Base-by-base conservation (phyloP, 2,329 filamentous ascomycete genomes). In the Paecilomyces sp. region DNA sequence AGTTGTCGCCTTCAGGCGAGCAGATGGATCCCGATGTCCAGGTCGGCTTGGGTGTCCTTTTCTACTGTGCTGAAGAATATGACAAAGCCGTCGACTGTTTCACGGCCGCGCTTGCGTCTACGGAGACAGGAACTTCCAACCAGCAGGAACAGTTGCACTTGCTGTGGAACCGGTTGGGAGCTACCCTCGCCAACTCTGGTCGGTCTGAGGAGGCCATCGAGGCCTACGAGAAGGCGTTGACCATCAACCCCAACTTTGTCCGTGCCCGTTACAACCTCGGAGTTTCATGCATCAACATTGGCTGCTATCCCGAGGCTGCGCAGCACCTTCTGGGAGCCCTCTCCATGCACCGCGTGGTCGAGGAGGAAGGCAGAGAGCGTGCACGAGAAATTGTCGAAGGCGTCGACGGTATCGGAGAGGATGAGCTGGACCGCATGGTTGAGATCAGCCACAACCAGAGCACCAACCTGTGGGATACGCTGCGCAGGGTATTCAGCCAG, bases 81-180 rank as follows among this genome's bases (percentile, higher is more conserved):
- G 91, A 94, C 73, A 99, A 99, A 79, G 94, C 94, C 0, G 93
- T 99, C 41, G 94, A 99, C 80, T 99, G 95, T 81, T 99, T 99
- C 84, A 90, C 89, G 59, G 88, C 93, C 0, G 93, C 95, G 0
- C 85, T 99, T 25, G 90, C 91, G 61, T 91, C 87, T 25, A 91
- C 90, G 0, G 92, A 96, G 75, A 84, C 87, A 36, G 94, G 94
- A 60, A 85, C 86, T 8, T 89, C 87, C 61, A 97, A 97, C 77
- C 88, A 91, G 63, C 86, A 87, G 68, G 88, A 89, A 69, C 92
- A 97, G 76, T 81, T 97, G 1, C 94, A 97, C 71, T 85, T 99
- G 22, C 86, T 99, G 31, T 99, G 94, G 94, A 99, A 99, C 80
- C 86, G 94, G 2, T 87, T 99, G 0, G 94, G 94, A 51, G 94